Conservation (phyloP, 1,284 basidiomycete genomes). For the Xerocomus amazonicus region DNA sequence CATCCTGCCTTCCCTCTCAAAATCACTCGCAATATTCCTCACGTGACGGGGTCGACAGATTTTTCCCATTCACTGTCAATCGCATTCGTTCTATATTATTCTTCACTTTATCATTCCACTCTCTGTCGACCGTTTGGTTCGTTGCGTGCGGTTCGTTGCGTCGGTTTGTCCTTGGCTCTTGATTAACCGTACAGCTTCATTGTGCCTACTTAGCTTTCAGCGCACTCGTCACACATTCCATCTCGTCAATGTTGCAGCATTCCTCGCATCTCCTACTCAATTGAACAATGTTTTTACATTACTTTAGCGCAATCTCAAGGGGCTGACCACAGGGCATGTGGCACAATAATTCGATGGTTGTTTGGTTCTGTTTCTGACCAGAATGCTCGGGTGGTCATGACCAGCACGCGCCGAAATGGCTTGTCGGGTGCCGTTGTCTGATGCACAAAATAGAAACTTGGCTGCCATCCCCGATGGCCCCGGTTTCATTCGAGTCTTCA, state of each 20-base stretch:
- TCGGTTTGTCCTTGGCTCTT: conserved; percentile 28
- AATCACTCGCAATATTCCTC: conserved; percentile 33
- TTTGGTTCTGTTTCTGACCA: conserved; percentile 7
- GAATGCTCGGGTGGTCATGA: conserved; percentile 11
- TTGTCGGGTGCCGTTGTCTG: no score
- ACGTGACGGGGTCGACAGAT: conserved; percentile 45
- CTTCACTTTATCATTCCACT: conserved; percentile 61
- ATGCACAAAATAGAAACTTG: no score
- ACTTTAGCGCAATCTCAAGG: conserved; percentile 33
- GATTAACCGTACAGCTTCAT: conserved; percentile 28
- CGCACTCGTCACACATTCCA: conserved; percentile 36
- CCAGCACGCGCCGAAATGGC: conserved; percentile 4
- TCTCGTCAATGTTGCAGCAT: conserved; percentile 51
- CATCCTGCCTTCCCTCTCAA: conserved; percentile 40
- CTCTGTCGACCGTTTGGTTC: conserved; percentile 36
- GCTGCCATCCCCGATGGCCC: no score
- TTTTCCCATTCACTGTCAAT: conserved; percentile 33
- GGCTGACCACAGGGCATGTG: conserved; percentile 18
- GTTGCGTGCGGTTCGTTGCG: conserved; percentile 36
- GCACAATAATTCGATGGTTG: conserved; percentile 4
- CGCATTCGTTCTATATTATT: conserved; percentile 69
- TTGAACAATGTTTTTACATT: conserved; percentile 39
- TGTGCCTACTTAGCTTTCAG: conserved; percentile 32
- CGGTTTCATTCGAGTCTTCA: background rate
- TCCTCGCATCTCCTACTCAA: conserved; percentile 37